Base-by-base conservation (phyloP, 2,329 filamentous ascomycete genomes). In the Talaromyces pinophilus region DNA sequence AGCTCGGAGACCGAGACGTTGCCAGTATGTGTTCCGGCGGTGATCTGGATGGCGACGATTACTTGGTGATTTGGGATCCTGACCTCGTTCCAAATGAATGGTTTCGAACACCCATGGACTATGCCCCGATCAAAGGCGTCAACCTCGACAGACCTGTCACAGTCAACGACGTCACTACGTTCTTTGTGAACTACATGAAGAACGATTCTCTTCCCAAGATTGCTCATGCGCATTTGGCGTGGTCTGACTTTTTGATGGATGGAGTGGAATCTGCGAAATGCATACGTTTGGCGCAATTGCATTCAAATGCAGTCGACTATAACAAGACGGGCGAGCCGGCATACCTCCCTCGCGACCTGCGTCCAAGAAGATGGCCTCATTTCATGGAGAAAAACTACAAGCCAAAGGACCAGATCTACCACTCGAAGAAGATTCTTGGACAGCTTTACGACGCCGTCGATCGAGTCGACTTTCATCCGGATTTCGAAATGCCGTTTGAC, bases 11-110 rank as follows among this genome's bases (percentile, higher is more conserved):
- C 73, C 85, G 90, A 17, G 92, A 96, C 69, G 81, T 99, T 25
- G 88, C 93, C 0, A 93, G 91, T 72, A 98, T 98, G 94, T 93
- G 95, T 69, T 97, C 95, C 3, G 95, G 95, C 1, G 95, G 95
- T 0, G 95, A 99, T 74, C 84, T 99, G 0, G 95, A 99, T 74
- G 95, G 95, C 0, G 95, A 99, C 72, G 95, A 99, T 74, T 99
- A 93, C 75, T 89, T 98, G 64, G 88, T 98, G 5, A 90, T 97
- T 55, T 99, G 95, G 94, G 93, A 99, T 70, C 76, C 83, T 25
- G 85, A 86, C 15, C 81, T 99, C 6, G 82, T 96, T 30, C 92
- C 92, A 0, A 70, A 78, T 0, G 80, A 86, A 61, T 92, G 91
- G 87, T 92, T 95, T 70, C 82, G 86, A 40, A 80, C 85, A 0